Percentiles rank a stretch among this genome's conserved stretches.
These are phyloP conservation scores for Piper longum DNA, from an alignment of 164 flowering plant genomes.

Conservation along the genomic window DNA sequence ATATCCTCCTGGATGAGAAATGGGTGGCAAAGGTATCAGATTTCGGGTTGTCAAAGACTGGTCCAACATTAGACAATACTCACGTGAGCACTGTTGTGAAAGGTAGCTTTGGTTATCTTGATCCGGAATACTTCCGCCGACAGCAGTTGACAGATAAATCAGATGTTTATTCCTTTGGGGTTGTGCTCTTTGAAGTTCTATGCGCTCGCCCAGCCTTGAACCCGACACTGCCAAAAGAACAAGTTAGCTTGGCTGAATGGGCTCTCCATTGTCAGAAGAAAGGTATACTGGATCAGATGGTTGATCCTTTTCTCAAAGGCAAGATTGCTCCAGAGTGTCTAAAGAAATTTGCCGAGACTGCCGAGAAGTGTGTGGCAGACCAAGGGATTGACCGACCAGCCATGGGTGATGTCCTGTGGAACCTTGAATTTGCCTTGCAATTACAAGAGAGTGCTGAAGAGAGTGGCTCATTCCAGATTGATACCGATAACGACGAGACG, in stretches of 20 bases:
- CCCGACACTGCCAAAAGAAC: conserved; percentile 17
- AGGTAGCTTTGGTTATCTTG: conserved; percentile 44
- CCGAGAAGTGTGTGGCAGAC: conserved; percentile 26
- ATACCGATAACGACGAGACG: conserved; percentile 10
- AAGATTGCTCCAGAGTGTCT: conserved; percentile 30
- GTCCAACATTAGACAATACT: conserved; percentile 25
- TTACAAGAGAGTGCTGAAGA: conserved; percentile 29
- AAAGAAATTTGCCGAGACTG: conserved; percentile 27
- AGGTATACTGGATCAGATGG: conserved; percentile 27
- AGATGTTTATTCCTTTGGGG: conserved; percentile 43
- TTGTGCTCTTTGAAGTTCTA: conserved; percentile 33
- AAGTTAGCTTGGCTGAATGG: conserved; percentile 38
- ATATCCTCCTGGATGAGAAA: conserved; percentile 34
- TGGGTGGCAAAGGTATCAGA: conserved; percentile 51
- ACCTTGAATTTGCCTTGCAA: conserved; percentile 34
- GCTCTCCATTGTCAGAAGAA: conserved; percentile 22
- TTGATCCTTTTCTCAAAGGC: conserved; percentile 26
- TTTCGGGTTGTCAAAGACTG: conserved; percentile 35
- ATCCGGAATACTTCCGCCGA: conserved; percentile 40
- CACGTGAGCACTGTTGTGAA: conserved; percentile 40
- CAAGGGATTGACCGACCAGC: conserved; percentile 31
- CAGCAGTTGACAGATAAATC: conserved; percentile 35
- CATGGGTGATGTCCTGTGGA: conserved; percentile 38
- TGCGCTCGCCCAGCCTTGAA: conserved; percentile 28
- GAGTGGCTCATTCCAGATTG: conserved; percentile 6